Evolutionary conservation across 1,284 basidiomycete genomes (phyloP).

Genomic region (Phylloboletellus chloephorus): DNA sequence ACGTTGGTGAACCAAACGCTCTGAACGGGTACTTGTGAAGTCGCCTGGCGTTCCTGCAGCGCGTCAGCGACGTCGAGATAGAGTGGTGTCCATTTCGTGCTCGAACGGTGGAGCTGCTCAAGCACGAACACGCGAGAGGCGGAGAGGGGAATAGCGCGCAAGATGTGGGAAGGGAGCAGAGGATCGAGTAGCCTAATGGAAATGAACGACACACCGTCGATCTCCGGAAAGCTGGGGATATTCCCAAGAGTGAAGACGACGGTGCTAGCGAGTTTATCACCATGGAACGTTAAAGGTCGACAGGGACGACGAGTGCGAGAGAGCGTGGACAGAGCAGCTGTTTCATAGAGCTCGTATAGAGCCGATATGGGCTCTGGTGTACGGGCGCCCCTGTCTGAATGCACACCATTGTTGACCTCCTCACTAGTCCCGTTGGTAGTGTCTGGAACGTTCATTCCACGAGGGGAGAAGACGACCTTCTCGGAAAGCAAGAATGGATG

Average conservation of each 20-base stretch:
- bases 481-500: constrained; percentile 52
- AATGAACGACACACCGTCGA: constrained; percentile 63
- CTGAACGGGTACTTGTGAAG: constrained; percentile 49
- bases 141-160: constrained; percentile 59
- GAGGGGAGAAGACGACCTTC: constrained; percentile 24
- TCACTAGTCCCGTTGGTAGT: constrained; percentile 21
- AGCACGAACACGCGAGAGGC: constrained; percentile 77
- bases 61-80: constrained; percentile 80
- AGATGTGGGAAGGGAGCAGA: constrained; percentile 60
- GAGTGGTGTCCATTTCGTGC: constrained; percentile 84
- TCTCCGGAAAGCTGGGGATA: constrained; percentile 37
- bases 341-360: constrained; percentile 56
- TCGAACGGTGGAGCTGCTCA: constrained; percentile 72
- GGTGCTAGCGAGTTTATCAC: constrained; percentile 53
- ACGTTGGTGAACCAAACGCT: constrained; percentile 57
- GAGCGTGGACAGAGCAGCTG: constrained; percentile 58
- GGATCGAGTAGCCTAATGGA: constrained; percentile 75
- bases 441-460: constrained; percentile 26
- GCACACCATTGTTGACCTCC: constrained; percentile 2
- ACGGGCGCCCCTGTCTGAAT: constrained; percentile 16
- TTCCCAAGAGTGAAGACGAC: constrained; percentile 71
- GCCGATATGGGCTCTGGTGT: constrained; percentile 11
- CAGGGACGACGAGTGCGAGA: constrained; percentile 58
- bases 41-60: constrained; percentile 57
- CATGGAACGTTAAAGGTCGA: constrained; percentile 44